These are phyloP conservation scores for Novymonas esmeraldas DNA, from an alignment of 208 protist species.

Conservation along the genomic window DNA sequence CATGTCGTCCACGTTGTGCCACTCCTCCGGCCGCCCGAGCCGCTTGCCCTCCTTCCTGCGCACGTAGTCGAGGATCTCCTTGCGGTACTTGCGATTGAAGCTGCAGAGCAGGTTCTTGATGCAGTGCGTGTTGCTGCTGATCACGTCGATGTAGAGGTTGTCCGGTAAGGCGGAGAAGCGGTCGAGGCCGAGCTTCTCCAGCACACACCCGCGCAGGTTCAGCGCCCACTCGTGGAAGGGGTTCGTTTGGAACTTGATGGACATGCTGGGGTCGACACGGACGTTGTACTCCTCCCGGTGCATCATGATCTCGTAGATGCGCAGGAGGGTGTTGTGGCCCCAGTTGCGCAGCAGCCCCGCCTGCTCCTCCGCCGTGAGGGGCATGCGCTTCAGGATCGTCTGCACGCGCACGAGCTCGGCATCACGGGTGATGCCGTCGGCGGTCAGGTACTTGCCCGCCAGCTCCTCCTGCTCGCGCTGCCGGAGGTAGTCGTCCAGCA, in stretches of 20 bases:
- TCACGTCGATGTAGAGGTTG: constrained; percentile 81
- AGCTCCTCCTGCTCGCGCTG: constrained; percentile 52
- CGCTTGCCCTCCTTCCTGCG: constrained; percentile 37
- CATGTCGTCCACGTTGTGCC: constrained; percentile 79
- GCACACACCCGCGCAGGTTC: constrained; percentile 71
- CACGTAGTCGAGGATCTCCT: constrained; percentile 65
- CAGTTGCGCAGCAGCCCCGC: constrained; percentile 71
- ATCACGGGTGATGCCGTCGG: constrained; percentile 32
- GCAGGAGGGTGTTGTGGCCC: constrained; percentile 58
- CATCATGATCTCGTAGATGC: constrained; percentile 91
- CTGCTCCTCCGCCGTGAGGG: constrained; percentile 67
- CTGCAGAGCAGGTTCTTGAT: constrained; percentile 87
- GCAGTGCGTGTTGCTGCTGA: constrained; percentile 93
- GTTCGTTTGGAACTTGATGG: constrained; percentile 81
- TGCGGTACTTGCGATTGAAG: constrained; percentile 77
- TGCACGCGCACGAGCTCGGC: constrained; percentile 55
- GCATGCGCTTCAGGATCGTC: constrained; percentile 61
- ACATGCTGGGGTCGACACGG: constrained; percentile 80
- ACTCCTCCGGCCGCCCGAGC: constrained; percentile 47
- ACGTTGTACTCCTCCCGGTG: constrained; percentile 92
- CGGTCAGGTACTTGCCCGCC: constrained; percentile 25
- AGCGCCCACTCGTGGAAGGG: constrained; percentile 88
- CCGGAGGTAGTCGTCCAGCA: constrained; percentile 77
- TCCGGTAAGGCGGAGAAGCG: constrained; percentile 52
- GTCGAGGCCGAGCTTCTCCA: constrained; percentile 73